phyloP scores from a whole-genome alignment of 192 early-diverging fungal species.

The Podila minutissima region DNA sequence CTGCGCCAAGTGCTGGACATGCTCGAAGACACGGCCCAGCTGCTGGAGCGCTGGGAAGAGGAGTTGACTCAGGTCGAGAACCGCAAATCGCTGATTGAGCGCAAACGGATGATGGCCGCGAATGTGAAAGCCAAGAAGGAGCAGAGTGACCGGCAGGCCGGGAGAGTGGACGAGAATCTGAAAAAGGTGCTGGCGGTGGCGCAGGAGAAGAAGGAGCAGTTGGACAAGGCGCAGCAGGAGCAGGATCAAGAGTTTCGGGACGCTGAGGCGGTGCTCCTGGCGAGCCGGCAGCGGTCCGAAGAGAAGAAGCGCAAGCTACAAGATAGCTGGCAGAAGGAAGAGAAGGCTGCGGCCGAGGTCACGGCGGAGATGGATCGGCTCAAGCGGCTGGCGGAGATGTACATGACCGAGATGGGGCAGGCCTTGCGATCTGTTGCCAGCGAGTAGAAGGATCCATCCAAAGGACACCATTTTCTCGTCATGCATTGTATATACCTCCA shows the following conservation, averaged over 20 bases:
- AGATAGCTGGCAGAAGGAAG: slow-evolving; percentile 16
- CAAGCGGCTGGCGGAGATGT: slow-evolving; percentile 28
- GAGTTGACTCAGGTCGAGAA: slow-evolving; percentile 15
- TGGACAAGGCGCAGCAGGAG: slow-evolving; percentile 16
- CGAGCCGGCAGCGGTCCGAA: slow-evolving; percentile 12
- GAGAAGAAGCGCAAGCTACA: slow-evolving; percentile 8
- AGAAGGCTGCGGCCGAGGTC: slow-evolving; percentile 21
- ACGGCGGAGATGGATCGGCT: slow-evolving; percentile 25
- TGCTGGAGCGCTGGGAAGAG: slow-evolving; percentile 15
- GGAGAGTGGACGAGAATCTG: slow-evolving; percentile 18
- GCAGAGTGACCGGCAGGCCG: slow-evolving; percentile 12
- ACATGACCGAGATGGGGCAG: slow-evolving; percentile 17
- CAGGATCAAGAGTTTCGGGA: neutral
- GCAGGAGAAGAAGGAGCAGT: slow-evolving; percentile 5
- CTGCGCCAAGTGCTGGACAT: slow-evolving; percentile 19
- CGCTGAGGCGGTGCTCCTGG: slow-evolving; percentile 5
- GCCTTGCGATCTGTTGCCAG: slow-evolving; percentile 11
- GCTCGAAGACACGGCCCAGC: slow-evolving; percentile 9
- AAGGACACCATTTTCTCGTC: too few relatives aligned
- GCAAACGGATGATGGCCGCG: slow-evolving; percentile 1
- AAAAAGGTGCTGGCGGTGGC: neutral
- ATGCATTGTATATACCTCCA: too few relatives aligned
- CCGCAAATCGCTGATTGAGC: neutral
- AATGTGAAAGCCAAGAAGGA: slow-evolving; percentile 12
- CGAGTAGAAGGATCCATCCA: neutral